A percentile compares a stretch with the other conserved stretches of the same genome.
These are phyloP conservation scores for Rugonectria rugulosa DNA, from an alignment of 2,329 filamentous ascomycete genomes.

Conservation along the genomic window DNA sequence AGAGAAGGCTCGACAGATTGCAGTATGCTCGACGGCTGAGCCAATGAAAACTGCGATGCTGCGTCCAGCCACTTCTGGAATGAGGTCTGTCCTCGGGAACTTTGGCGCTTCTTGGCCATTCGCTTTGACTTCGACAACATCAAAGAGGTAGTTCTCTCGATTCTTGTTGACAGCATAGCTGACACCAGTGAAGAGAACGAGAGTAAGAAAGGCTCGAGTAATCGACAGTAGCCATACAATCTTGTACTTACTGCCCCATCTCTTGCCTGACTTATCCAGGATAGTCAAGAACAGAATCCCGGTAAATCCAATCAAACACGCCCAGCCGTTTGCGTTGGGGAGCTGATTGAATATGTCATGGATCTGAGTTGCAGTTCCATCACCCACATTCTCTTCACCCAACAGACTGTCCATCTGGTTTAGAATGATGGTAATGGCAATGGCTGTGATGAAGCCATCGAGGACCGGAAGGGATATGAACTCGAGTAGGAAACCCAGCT, in stretches of 20 bases:
- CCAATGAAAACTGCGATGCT: constrained; percentile 69
- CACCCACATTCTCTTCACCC: constrained; percentile 58
- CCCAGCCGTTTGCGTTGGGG: constrained; percentile 63
- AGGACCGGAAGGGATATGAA: constrained; percentile 72
- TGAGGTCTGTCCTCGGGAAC: constrained; percentile 54
- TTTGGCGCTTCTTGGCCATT: constrained; percentile 60
- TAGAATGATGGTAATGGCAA: constrained; percentile 70
- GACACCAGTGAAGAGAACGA: constrained; percentile 69
- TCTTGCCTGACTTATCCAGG: constrained; percentile 65
- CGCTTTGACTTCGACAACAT: constrained; percentile 63
- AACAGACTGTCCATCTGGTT: constrained; percentile 70
- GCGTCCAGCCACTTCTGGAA: constrained; percentile 60
- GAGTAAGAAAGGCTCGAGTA: constrained; percentile 66
- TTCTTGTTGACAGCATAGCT: constrained; percentile 68
- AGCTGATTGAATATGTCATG: constrained; percentile 65
- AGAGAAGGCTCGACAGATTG: constrained; percentile 69
- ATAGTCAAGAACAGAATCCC: constrained; percentile 63
- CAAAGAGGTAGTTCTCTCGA: constrained; percentile 56
- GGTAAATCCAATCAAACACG: constrained; percentile 65
- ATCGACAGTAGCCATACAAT: constrained; percentile 65
- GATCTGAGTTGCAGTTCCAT: constrained; percentile 63
- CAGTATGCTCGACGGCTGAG: constrained; percentile 68
- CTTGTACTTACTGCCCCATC: constrained; percentile 65
- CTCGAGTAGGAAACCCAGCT: constrained; percentile 70
- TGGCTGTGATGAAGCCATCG: constrained; percentile 71